Evolutionary conservation across 1,284 basidiomycete species (phyloP).

Genomic region (Polyporus tsugae): DNA sequence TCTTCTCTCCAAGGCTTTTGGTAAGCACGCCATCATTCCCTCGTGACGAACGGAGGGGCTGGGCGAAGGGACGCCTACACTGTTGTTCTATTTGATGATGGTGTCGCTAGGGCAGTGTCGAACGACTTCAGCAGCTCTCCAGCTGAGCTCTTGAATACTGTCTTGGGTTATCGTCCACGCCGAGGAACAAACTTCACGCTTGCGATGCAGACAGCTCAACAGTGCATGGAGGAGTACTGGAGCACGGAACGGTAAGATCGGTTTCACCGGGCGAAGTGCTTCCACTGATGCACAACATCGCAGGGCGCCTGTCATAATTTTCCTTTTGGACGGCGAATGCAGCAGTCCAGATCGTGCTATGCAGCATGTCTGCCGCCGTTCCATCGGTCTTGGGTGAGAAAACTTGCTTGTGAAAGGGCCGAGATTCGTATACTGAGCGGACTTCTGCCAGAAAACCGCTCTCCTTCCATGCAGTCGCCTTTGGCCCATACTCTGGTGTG

Average conservation of each 20-base stretch:
- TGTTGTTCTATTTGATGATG: slow-evolving; percentile 58
- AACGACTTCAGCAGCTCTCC: slow-evolving; percentile 62
- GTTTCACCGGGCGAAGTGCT: too few relatives aligned
- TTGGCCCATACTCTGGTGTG: slow-evolving; percentile 51
- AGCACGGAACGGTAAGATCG: slow-evolving; percentile 61
- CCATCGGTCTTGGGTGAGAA: slow-evolving; percentile 57
- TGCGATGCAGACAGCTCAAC: slow-evolving; percentile 50
- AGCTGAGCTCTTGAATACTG: slow-evolving; percentile 50
- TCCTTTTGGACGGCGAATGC: slow-evolving; percentile 70
- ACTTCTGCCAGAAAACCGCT: slow-evolving; percentile 68
- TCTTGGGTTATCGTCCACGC: slow-evolving; percentile 45
- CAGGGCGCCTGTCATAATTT: slow-evolving; percentile 68
- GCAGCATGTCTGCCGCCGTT: slow-evolving; percentile 54
- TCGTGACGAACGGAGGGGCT: slow-evolving; percentile 29
- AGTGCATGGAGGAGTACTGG: slow-evolving; percentile 58
- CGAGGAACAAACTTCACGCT: slow-evolving; percentile 59
- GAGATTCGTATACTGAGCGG: too few relatives aligned
- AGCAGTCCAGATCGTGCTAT: slow-evolving; percentile 49
- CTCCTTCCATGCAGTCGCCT: slow-evolving; percentile 67
- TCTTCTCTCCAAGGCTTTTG: slow-evolving; percentile 64
- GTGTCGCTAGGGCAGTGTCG: slow-evolving; percentile 38
- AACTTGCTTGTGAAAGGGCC: neutral
- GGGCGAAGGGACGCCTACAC: slow-evolving; percentile 64
- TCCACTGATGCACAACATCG: neutral
- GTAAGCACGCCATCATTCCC: slow-evolving; percentile 51